phyloP scores from a whole-genome alignment of 108 stramenopile species.

The Mediolabrus comicus region DNA sequence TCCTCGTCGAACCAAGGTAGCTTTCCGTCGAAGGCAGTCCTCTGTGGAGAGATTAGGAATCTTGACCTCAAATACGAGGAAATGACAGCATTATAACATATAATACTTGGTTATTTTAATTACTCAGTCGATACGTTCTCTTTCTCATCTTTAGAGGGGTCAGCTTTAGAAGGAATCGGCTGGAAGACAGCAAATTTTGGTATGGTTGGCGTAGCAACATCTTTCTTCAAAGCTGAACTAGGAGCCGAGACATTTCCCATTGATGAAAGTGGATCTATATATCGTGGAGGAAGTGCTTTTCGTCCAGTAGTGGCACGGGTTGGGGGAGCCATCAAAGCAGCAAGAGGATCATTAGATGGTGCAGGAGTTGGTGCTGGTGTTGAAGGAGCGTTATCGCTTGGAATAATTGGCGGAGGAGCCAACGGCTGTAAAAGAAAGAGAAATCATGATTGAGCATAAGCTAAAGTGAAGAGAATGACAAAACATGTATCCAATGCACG shows the following conservation, averaged over 20 bases:
- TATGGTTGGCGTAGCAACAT: slow-evolving; percentile 2
- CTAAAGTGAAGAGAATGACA: too few relatives aligned
- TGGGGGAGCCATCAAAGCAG: slow-evolving; percentile 90
- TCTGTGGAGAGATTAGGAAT: too few relatives aligned
- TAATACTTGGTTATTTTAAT: too few relatives aligned
- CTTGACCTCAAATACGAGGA: too few relatives aligned
- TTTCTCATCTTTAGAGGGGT: slow-evolving; percentile 5
- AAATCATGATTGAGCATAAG: too few relatives aligned
- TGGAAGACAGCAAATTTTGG: slow-evolving; percentile 50
- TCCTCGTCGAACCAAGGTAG: too few relatives aligned
- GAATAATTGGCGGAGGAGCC: slow-evolving; percentile 75
- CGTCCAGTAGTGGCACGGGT: slow-evolving; percentile 20
- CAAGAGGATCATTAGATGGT: slow-evolving; percentile 75
- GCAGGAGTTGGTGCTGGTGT: slow-evolving; percentile 21
- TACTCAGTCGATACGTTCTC: too few relatives aligned
- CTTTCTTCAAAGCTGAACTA: background rate
- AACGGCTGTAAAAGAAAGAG: too few relatives aligned
- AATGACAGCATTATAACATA: too few relatives aligned
- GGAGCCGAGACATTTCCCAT: slow-evolving; percentile 33
- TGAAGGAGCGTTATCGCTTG: slow-evolving; percentile 12
- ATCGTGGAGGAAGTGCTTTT: slow-evolving; percentile 28
- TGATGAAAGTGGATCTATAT: slow-evolving; percentile 44
- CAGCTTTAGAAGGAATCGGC: slow-evolving; percentile 24
- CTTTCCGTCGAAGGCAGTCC: too few relatives aligned
- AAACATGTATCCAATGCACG: too few relatives aligned